Conservation (phyloP, 305 asterid species). For the Euphrasia arctica region DNA sequence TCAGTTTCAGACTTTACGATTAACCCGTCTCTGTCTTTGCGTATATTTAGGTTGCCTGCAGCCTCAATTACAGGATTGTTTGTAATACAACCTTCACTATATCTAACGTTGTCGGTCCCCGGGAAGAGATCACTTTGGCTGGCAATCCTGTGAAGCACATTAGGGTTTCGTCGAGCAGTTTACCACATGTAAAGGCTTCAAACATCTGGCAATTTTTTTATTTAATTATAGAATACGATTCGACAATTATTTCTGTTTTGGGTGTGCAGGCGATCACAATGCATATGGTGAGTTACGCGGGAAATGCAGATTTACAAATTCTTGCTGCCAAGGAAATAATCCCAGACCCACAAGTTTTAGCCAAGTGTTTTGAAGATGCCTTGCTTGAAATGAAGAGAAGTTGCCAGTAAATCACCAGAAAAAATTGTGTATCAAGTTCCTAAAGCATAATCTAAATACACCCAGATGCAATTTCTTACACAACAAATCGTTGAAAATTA, state of each 20-base stretch:
- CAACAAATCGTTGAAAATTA: too few species aligned
- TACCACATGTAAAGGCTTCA: constrained; percentile 60
- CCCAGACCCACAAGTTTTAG: constrained; percentile 38
- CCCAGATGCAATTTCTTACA: too few species aligned
- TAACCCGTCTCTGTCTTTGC: too few species aligned
- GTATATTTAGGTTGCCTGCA: constrained; percentile 39
- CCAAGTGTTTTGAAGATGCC: constrained; percentile 69
- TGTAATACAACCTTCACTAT: constrained; percentile 71
- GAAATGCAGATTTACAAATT: constrained; percentile 74
- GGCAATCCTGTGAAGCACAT: constrained; percentile 60
- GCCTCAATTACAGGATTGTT: constrained; percentile 55
- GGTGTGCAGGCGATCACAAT: constrained; percentile 65
- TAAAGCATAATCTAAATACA: too few species aligned
- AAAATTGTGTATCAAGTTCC: too few species aligned
- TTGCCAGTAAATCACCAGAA: too few species aligned
- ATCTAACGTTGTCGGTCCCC: constrained; percentile 72
- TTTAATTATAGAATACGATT: too few species aligned
- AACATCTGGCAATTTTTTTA: too few species aligned
- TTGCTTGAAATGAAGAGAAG: constrained; percentile 53
- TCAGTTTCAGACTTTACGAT: too few species aligned
- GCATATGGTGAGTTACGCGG: constrained; percentile 91
- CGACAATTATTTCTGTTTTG: too few species aligned
- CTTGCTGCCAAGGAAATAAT: constrained; percentile 72
- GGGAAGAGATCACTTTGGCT: constrained; percentile 49
- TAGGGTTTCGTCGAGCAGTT: constrained; percentile 35